phyloP scores from a whole-genome alignment of 257 asterid genomes.

The Cruciata laevipes region DNA sequence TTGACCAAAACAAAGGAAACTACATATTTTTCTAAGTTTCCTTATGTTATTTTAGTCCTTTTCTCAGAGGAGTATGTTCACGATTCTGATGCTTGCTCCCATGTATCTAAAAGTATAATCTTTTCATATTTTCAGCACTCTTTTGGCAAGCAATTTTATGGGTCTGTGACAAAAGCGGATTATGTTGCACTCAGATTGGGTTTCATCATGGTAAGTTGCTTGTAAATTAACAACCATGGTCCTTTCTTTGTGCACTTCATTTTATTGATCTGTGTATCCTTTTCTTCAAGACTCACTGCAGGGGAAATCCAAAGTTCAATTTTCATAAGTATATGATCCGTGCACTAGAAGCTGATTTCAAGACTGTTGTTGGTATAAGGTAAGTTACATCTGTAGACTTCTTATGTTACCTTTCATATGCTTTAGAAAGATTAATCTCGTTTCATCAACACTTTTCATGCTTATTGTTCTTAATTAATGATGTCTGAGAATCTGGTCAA shows the following conservation, averaged over 20 bases:
- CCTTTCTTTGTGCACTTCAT: constrained; percentile 9
- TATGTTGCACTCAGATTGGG: constrained; percentile 81
- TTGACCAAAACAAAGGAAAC: not conserved
- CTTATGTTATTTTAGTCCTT: not conserved
- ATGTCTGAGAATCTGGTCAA: constrained; percentile 14
- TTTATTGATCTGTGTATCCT: constrained; percentile 8
- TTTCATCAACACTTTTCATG: not conserved
- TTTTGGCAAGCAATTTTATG: constrained; percentile 84
- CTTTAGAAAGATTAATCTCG: not conserved
- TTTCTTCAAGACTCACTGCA: constrained; percentile 70
- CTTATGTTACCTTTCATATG: not conserved
- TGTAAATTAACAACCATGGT: not conserved
- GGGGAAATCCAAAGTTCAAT: constrained; percentile 81
- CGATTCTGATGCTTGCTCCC: not conserved
- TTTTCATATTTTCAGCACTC: constrained; percentile 55
- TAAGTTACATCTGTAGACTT: constrained; percentile 23
- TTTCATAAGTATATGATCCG: constrained; percentile 97
- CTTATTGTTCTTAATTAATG: not conserved
- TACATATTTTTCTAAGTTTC: not conserved
- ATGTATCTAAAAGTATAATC: not conserved
- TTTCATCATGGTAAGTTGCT: constrained; percentile 63
- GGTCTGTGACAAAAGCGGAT: constrained; percentile 87
- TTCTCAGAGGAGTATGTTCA: not conserved
- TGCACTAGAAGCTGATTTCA: constrained; percentile 93
- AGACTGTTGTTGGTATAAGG: constrained; percentile 95